Base-by-base conservation (phyloP, 1,284 basidiomycete species). In the Malassezia psittaci region DNA sequence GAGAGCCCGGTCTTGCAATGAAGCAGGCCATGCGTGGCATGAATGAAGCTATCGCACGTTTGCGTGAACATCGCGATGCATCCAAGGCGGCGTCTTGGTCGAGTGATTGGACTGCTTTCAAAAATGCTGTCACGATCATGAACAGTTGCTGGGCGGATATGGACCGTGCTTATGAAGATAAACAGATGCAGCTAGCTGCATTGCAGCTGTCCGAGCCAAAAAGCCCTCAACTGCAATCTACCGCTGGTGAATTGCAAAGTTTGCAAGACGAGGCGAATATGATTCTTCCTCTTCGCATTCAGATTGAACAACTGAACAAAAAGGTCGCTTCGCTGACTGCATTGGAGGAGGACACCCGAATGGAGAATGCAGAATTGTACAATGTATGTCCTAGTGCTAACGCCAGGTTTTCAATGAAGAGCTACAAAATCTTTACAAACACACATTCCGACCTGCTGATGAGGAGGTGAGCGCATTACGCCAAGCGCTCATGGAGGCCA, bases 281-380 rank as follows among this genome's bases (percentile, higher is more conserved):
- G 42, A 24, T 55, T 9, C 35, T 42, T 8, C 53, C 52, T 10
- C 48, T 59, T 16, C 52, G 48, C 18, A 35, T 57, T 32, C 56
- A 68, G 48, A 18, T 74, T 5, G 51, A 63, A 29, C 62, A 54
- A 15, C 53, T 72, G 11, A 54, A 52, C 33, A 57, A 68, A 34
- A 66, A 66, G 40, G 67, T 65, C 51, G 64, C 64, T 33, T 48
- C 68, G n/a, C 48, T 73, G 18, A 60, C 61, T 11, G 64, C 63
- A 24, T 59, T 73, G 24, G 71, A 74, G 53, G 52, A 62, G 21
- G 70, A 73, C 45, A 68, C 64, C 3, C 62, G 69, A 2, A 45
- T 70, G 36, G 72, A 74, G 51, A 72, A 74, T 48, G 67, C 70
- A 13, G 69, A 68, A 57, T 56, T 73, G n/a, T 68, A 73, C 58